Evolutionary conservation across 371 early-diverging fungal species (phyloP), one percentile per base, ranked within the genome.

Genomic region (Rhizopus stolonifer): DNA sequence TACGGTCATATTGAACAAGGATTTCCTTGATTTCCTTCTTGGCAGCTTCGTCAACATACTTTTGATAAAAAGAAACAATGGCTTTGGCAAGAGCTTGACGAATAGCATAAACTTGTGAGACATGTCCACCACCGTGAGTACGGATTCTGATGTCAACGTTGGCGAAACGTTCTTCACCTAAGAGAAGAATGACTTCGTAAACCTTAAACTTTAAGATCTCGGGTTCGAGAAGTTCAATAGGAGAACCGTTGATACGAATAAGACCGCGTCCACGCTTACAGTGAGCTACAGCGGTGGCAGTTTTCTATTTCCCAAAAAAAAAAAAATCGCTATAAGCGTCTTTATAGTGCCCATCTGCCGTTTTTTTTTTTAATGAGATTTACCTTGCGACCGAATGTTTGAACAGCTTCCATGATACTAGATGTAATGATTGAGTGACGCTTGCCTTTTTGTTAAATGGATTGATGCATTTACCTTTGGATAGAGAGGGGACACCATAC

Each of bases 11-110:
- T n/a, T n/a, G n/a, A n/a, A n/a, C n/a, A n/a, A n/a, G n/a, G n/a
- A n/a, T n/a, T n/a, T n/a, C n/a, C n/a, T n/a, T n/a, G n/a, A n/a
- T 91, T 79, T 99, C 99, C 86, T 94, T 94, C 92, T 98, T 99
- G 74, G 95, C 87, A 60, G 96, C 97, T 80, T 99, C 99, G 82
- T 99, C 99, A 64, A 96, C 94, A 79, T 67, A 79, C 87, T 98
- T 99, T 73, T 99, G 99, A 91, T 98, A 96, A 87, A 89, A 99
- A 52, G 99, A 98, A 59, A 99, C 95, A 69, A 99, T 86, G 54
- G 95, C 90, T 89, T 98, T 99, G 69, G 99, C 96, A 78, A 99
- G 88, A 49, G 99, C 99, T n/a, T n/a, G n/a, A n/a, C n/a, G n/a
- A n/a, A n/a, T n/a, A n/a, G n/a, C n/a, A n/a, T n/a, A n/a, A n/a